These are phyloP conservation scores for Marasmius fiardii DNA, from an alignment of 1,284 basidiomycete species.

Conservation along the genomic window DNA sequence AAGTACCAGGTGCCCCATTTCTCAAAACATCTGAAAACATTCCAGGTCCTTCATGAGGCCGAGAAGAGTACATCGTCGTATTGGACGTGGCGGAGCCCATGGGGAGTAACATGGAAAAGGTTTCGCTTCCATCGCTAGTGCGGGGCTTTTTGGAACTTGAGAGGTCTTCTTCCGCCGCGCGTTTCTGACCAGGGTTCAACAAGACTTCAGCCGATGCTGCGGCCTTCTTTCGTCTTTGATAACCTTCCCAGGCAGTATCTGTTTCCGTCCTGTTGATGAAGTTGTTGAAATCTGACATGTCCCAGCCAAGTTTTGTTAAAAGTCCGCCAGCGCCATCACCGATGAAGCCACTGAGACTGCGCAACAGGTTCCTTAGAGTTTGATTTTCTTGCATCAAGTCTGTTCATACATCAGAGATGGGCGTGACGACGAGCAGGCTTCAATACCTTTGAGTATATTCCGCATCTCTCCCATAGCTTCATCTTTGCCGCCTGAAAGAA, in stretches of 20 bases:
- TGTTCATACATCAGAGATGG: slow-evolving; percentile 19
- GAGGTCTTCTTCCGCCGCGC: slow-evolving; percentile 49
- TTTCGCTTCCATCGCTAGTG: slow-evolving; percentile 35
- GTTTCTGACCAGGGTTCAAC: slow-evolving; percentile 31
- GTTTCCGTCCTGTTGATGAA: slow-evolving; percentile 84
- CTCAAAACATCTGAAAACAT: slow-evolving; percentile 66
- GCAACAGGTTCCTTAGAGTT: slow-evolving; percentile 73
- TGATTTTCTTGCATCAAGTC: slow-evolving; percentile 90
- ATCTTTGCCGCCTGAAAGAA: slow-evolving; percentile 86
- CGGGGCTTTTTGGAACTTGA: slow-evolving; percentile 49
- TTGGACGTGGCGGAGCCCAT: slow-evolving; percentile 37
- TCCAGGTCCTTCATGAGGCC: slow-evolving; percentile 39
- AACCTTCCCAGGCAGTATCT: slow-evolving; percentile 88
- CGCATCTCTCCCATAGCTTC: slow-evolving; percentile 81
- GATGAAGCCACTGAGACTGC: slow-evolving; percentile 74
- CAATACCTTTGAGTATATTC: slow-evolving; percentile 73
- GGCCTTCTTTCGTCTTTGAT: slow-evolving; percentile 61
- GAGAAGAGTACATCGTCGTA: slow-evolving; percentile 33
- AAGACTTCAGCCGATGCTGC: slow-evolving; percentile 21
- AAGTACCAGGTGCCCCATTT: slow-evolving; percentile 38
- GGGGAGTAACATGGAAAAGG: slow-evolving; percentile 54
- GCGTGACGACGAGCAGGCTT: not conserved
- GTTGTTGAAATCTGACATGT: slow-evolving; percentile 71
- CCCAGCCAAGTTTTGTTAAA: slow-evolving; percentile 77
- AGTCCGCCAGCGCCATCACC: slow-evolving; percentile 80